These are phyloP conservation scores for Ajuga chamaepitys DNA, from an alignment of 257 asterid species.

Conservation along the genomic window DNA sequence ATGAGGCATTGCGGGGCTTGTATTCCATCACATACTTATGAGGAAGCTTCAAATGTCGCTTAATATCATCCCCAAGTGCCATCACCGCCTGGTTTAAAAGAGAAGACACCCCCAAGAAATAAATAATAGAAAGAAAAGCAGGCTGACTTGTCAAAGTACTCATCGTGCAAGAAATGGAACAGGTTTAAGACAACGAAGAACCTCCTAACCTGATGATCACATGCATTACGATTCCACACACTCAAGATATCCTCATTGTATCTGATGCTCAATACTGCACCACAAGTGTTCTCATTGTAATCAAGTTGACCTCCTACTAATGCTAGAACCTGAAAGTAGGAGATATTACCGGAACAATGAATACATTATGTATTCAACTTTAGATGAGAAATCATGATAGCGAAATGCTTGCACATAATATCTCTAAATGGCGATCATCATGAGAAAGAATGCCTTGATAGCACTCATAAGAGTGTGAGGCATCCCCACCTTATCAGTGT, in stretches of 20 bases:
- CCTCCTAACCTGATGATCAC: constrained; percentile 77
- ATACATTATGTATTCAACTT: not conserved
- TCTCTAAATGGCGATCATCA: not conserved
- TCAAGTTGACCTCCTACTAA: constrained; percentile 90
- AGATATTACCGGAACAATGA: no score
- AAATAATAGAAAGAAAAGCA: no score
- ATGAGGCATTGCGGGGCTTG: constrained; percentile 91
- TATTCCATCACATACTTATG: constrained; percentile 86
- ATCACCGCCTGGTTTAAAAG: constrained; percentile 74
- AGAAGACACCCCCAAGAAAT: no score
- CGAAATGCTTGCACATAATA: not conserved
- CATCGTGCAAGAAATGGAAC: not conserved
- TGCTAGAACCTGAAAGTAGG: constrained; percentile 67
- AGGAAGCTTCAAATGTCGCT: constrained; percentile 87
- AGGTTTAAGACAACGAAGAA: not conserved
- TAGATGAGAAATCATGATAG: not conserved
- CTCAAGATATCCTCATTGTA: constrained; percentile 94
- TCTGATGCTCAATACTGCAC: constrained; percentile 89
- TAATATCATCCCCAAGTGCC: constrained; percentile 85
- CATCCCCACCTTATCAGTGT: not conserved
- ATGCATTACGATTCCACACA: constrained; percentile 95
- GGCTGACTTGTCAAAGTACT: no score
- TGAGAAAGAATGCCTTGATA: not conserved
- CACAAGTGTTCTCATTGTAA: constrained; percentile 78
- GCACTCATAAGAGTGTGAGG: not conserved